Evolutionary conservation across 805 yeast species (phyloP), one percentile per base, ranked within the genome.

Genomic region (Teunomyces kruisii): DNA sequence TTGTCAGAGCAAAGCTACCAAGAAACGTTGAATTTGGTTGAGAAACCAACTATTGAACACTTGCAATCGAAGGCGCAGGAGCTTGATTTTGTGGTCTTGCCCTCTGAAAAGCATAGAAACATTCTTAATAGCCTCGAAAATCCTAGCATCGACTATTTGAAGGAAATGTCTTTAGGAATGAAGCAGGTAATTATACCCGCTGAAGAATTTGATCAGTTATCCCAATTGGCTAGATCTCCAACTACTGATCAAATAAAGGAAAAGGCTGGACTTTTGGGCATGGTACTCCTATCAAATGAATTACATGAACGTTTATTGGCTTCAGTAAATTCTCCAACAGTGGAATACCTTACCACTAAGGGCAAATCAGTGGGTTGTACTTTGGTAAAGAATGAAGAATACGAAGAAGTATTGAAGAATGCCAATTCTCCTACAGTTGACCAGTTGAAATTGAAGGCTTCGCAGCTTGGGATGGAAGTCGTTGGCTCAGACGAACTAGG

Each of bases 41-140:
- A 56, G 14, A 36, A 43, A 7, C 72, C 73, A 9, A 52, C 50
- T 10, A 36, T 56, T 12, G 62, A 53, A 2, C 62, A 62, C 33
- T 43, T 67, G 12, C 42, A 43, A 9, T 19, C 39, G 4, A 33
- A 38, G 24, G 62, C 61, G 3, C 27, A 28, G 2, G 42, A 40
- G 10, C 39, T 45, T 14, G 49, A 44, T 16, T 32, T 46, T 37
- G 36, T 44, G 3, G 40, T 44, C 5, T 14, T 42, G 6, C 26
- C 43, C 5, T n/a, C 39, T 3, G 43, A 29, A 13, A 41, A 35
- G 15, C 45, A 50, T 16, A 44, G 46, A 17, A 15, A 9, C 16
- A 27, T 44, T 15, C 39, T 39, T 8, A 35, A 43, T 13, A 45
- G 35, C 22, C 53, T 57, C 3, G 39, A 52, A n/a, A 43, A 32